phyloP scores from a whole-genome alignment of 2,329 filamentous ascomycete genomes.

The Calycina marina region DNA sequence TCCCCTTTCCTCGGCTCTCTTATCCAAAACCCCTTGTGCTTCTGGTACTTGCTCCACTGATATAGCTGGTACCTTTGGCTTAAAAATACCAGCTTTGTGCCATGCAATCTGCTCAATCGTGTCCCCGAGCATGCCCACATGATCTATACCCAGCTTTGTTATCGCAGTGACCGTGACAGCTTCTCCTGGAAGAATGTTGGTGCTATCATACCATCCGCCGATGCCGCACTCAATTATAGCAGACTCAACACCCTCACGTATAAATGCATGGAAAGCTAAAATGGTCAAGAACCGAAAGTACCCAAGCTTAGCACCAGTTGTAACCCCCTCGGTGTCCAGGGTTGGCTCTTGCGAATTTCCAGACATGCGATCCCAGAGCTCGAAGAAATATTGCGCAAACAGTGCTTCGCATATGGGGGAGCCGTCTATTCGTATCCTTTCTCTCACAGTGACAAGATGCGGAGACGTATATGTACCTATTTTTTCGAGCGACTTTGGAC shows the following conservation, averaged over 20 bases:
- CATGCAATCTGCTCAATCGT: conserved; percentile 75
- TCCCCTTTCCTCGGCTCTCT: conserved; percentile 33
- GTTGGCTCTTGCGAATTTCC: conserved; percentile 16
- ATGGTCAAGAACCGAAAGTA: conserved; percentile 90
- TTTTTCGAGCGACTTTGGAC: conserved; percentile 9
- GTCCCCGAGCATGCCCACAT: conserved; percentile 64
- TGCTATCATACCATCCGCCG: conserved; percentile 84
- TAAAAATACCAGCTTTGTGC: conserved; percentile 87
- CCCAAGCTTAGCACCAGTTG: conserved; percentile 48
- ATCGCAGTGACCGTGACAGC: conserved; percentile 51
- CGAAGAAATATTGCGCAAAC: conserved; percentile 52
- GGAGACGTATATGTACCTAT: conserved; percentile 56
- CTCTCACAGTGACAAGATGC: conserved; percentile 52
- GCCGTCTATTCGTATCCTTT: conserved; percentile 50
- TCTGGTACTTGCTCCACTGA: conserved; percentile 41
- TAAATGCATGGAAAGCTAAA: conserved; percentile 72
- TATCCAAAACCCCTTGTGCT: conserved; percentile 43
- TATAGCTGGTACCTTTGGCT: conserved; percentile 46
- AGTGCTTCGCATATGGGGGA: conserved; percentile 39
- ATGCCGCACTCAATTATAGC: conserved; percentile 90
- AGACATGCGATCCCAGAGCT: conserved; percentile 44
- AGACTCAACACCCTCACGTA: conserved; percentile 58
- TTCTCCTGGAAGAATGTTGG: conserved; percentile 57
- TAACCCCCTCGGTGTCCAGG: conserved; percentile 8
- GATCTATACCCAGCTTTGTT: conserved; percentile 73